Evolutionary conservation across 2,329 filamentous ascomycete genomes (phyloP), one percentile per base, ranked within the genome.

Genomic region (Fusarium bulbicola): DNA sequence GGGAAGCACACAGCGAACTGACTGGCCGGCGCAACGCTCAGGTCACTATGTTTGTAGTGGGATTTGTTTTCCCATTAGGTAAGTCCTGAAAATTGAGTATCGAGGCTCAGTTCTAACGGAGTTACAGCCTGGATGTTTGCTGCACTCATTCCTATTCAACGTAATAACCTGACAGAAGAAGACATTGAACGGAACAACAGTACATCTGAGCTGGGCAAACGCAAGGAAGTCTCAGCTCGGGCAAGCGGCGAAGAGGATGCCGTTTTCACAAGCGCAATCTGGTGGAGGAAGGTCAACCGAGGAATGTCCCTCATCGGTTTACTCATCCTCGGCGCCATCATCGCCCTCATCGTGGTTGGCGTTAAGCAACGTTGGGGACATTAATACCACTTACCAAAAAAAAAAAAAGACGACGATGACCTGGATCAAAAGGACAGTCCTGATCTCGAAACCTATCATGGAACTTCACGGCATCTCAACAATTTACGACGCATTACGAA

Each of bases 21-120:
- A 86, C 92, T 71, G 91, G 91, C 57, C 88, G 89, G 71, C 88
- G 92, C 69, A 95, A 95, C 78, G 83, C 90, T 52, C 94, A 97
- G 81, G 87, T 95, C 36, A 84, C 92, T 59, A 84, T 93, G 54
- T 97, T 97, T 82, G 89, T 91, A 62, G 46, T 92, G 52, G 94
- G 94, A 30, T 97, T 97, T 78, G 84, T 95, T 52, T 90, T 94
- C 77, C 94, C 93, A 11, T 87, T 94, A 68, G 86, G 90, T 92
- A 83, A 82, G 89, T 81, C 39, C 16, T 20, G 53, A 11, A 4
- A 21, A n/a, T 28, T 11, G 11, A 26, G 10, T 10, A 8, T 26
- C 24, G 32, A 60, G n/a, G 15, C 18, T 34, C 26, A 71, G 64
- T 53, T 45, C 68, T 74, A 70, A 79, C 68, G 54, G 45, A 16